Evolutionary conservation across 2,329 filamentous ascomycete genomes (phyloP), one percentile per base, ranked within the genome.

Genomic region (Calonectria ilicicola): DNA sequence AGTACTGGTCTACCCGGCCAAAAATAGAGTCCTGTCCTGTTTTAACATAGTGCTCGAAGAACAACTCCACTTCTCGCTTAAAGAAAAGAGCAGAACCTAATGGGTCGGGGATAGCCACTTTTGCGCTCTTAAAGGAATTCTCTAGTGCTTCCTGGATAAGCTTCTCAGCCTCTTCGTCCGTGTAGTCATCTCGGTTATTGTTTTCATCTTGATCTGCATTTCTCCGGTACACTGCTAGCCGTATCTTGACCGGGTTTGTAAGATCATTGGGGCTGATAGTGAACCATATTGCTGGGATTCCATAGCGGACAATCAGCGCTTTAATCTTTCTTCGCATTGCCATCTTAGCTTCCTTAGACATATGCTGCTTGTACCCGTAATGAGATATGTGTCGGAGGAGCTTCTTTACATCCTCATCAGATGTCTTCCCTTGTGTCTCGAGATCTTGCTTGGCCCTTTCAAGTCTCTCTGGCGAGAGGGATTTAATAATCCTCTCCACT

Each of bases 61-160:
- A n/a, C n/a, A n/a, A n/a, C n/a, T n/a, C n/a, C n/a, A n/a, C n/a
- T n/a, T n/a, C n/a, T n/a, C n/a, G n/a, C n/a, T n/a, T n/a, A n/a
- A n/a, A n/a, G n/a, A n/a, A n/a, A n/a, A n/a, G n/a, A n/a, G n/a
- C n/a, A n/a, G n/a, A n/a, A n/a, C n/a, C n/a, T n/a, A n/a, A n/a
- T n/a, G n/a, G n/a, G n/a, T n/a, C n/a, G n/a, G n/a, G n/a, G n/a
- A 69, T 69, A 49, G 26, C 46, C n/a, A 69, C 38, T 32, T 65
- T 69, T 27, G 46, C 35, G 35, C 47, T 69, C 23, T 58, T 27
- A 58, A 56, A 69, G n/a, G 21, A 44, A 40, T 56, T 62, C 27
- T 69, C 26, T 46, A 64, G 5, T 27, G 46, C 19, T 27, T 38
- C 49, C 27, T 60, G 27, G 60, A 49, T 26, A 29, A 47, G 40